phyloP scores from a whole-genome alignment of 805 yeast genomes.

The Candida mattraensis region DNA sequence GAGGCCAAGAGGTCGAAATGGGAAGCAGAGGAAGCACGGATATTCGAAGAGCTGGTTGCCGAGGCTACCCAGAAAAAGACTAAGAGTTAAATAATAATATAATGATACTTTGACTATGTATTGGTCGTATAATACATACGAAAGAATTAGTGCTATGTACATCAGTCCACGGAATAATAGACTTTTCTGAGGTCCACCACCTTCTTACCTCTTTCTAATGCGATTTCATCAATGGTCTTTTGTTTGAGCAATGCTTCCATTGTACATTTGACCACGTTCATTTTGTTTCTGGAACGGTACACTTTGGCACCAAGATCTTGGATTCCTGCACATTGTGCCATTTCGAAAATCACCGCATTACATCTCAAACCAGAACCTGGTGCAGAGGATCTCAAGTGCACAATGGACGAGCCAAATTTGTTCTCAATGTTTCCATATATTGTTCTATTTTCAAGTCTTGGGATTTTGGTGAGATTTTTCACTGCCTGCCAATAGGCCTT shows the following conservation, averaged over 20 bases:
- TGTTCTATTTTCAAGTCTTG: slow-evolving; percentile 89
- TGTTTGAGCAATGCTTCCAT: slow-evolving; percentile 82
- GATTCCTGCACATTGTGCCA: slow-evolving; percentile 92
- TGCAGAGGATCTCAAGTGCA: slow-evolving; percentile 82
- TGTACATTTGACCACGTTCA: slow-evolving; percentile 91
- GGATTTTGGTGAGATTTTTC: slow-evolving; percentile 75
- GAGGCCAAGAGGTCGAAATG: slow-evolving; percentile 72
- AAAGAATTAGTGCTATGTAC: slow-evolving; percentile 14
- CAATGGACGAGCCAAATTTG: slow-evolving; percentile 83
- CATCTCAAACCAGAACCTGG: slow-evolving; percentile 93
- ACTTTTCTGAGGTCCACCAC: slow-evolving; percentile 88
- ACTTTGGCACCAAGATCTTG: slow-evolving; percentile 91
- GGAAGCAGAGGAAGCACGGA: slow-evolving; percentile 88
- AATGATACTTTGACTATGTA: slow-evolving; percentile 12
- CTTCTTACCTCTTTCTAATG: slow-evolving; percentile 91
- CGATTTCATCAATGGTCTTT: slow-evolving; percentile 81
- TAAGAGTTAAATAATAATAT: slow-evolving; percentile 39
- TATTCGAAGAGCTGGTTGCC: slow-evolving; percentile 90
- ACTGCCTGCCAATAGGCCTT: slow-evolving; percentile 95
- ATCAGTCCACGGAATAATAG: slow-evolving; percentile 52
- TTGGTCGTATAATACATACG: no score
- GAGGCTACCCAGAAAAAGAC: slow-evolving; percentile 70
- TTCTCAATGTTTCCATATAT: slow-evolving; percentile 79
- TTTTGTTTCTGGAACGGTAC: slow-evolving; percentile 87
- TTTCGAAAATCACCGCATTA: slow-evolving; percentile 84